A percentile compares a stretch with the other conserved stretches of the same genome.
These are phyloP conservation scores for Mortierella claussenii DNA, from an alignment of 192 early-diverging fungal genomes.

Conservation along the genomic window DNA sequence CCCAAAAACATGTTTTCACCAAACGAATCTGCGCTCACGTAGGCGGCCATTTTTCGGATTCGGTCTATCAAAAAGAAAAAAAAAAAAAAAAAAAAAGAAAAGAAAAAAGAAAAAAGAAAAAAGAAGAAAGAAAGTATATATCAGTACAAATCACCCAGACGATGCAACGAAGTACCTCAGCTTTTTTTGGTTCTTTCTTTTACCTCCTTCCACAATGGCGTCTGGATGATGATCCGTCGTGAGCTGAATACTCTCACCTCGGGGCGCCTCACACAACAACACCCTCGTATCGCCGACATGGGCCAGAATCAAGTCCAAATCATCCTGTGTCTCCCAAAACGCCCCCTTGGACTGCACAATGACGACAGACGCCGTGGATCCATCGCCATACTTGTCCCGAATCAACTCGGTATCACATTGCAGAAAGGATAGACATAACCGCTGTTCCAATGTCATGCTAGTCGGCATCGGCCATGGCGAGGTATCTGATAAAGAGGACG, in stretches of 20 bases:
- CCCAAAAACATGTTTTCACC: constrained; percentile 79
- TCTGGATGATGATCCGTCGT: constrained; percentile 77
- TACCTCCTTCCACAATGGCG: constrained; percentile 58
- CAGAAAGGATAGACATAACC: constrained; percentile 72
- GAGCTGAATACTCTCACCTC: constrained; percentile 66
- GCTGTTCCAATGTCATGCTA: constrained; percentile 74
- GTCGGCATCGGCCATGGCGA: neutral
- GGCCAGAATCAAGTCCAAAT: constrained; percentile 68
- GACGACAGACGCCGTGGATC: constrained; percentile 75
- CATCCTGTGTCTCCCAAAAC: constrained; percentile 72
- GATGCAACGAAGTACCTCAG: too few species aligned
- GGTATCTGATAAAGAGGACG: neutral
- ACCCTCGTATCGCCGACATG: constrained; percentile 78
- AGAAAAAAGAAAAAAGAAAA: too few species aligned
- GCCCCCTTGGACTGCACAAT: constrained; percentile 72
- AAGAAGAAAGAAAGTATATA: too few species aligned
- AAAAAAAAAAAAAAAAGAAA: too few species aligned
- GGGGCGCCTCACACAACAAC: constrained; percentile 65
- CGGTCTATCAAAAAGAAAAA: constrained; percentile 55
- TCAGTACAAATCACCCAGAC: too few species aligned
- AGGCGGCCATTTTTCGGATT: constrained; percentile 74
- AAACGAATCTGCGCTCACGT: constrained; percentile 80
- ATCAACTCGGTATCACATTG: constrained; percentile 64
- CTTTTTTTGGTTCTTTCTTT: neutral
- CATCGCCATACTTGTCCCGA: constrained; percentile 56